Evolutionary conservation across 169 alveolate genomes (phyloP), one percentile per base, ranked within the genome.

Genomic region (Plasmodium malariae): DNA sequence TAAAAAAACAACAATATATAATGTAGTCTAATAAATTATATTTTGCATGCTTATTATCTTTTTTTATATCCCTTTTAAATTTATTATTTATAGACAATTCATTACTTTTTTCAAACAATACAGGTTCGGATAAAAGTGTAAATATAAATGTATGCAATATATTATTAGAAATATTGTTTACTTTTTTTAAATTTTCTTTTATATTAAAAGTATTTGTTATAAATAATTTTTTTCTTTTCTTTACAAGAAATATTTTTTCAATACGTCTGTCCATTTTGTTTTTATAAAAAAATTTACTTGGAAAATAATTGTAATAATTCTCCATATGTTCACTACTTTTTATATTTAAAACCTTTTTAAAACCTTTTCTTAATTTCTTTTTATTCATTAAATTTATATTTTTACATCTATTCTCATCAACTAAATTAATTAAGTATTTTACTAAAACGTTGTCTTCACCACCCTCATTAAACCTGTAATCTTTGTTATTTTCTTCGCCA

Each of bases 1-100:
- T 49, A 24, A 62, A 78, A 78, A 78, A 78, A 78, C 89, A 78
- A 28, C 60, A 28, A 45, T 78, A 78, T 26, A 78, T 78, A 63
- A 78, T 78, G 37, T 78, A 78, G 63, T 78, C 89, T n/a, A 78
- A 37, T 45, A 78, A 78, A 55, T 78, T 78, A 78, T 78, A 78
- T 78, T 65, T 78, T 43, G 67, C 26, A 14, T 26, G 26, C 36
- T 63, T 78, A 11, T 49, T 62, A 68, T 78, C 89, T 14, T 59
- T 57, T 54, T 78, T 49, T 40, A 78, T 78, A 32, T 78, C 76
- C 17, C 30, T 78, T 51, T 45, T 78, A 49, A 78, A 78, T 28
- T 45, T 28, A 1, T n/a, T 36, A 78, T 69, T 60, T 32, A 78
- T 78, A 24, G 63, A 40, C 40, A 54, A 43, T 9, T 55, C 55